Evolutionary conservation across 2,329 filamentous ascomycete genomes (phyloP).

Genomic region (Colletotrichum sublineola): DNA sequence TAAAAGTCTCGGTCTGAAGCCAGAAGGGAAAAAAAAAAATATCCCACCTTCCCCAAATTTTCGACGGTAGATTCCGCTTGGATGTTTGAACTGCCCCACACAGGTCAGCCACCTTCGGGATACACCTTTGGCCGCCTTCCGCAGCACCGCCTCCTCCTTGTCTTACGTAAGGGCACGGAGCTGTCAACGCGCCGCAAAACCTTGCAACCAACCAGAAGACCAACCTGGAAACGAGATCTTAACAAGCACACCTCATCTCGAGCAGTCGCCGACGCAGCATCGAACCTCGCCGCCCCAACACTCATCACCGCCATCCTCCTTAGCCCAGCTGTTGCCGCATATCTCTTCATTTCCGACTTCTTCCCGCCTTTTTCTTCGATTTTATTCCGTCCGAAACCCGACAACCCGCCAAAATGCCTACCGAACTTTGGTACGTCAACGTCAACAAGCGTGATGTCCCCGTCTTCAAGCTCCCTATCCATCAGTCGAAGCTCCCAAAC

Average conservation of each 20-base stretch:
- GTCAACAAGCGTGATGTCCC: conserved; percentile 50
- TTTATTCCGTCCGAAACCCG: conserved; percentile 37
- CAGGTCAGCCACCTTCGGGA: background rate
- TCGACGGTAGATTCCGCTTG: conserved; percentile 31
- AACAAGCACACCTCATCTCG: conserved; percentile 45
- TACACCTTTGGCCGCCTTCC: conserved; percentile 11
- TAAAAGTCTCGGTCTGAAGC: conserved; percentile 23
- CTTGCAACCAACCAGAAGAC: conserved; percentile 55
- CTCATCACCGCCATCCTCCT: conserved; percentile 33
- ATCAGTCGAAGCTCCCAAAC: conserved; percentile 50
- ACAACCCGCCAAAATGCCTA: conserved; percentile 73
- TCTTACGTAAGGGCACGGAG: conserved; percentile 40
- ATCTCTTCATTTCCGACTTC: conserved; percentile 28
- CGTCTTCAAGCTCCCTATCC: conserved; percentile 49
- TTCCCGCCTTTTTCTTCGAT: conserved; percentile 33
- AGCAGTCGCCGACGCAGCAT: conserved; percentile 41
- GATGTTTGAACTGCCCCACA: conserved; percentile 6
- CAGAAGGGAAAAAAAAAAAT: conserved; percentile 40
- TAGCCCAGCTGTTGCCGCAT: conserved; percentile 41
- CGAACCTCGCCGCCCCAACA: conserved; percentile 33
- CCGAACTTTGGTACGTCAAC: conserved; percentile 83
- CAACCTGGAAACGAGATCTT: conserved; percentile 57
- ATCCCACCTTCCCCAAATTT: conserved; percentile 38
- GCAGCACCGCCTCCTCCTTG: conserved; percentile 28
- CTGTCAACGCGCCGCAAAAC: conserved; percentile 56